These are phyloP conservation scores for Candida freyschussii DNA, from an alignment of 1,139 yeast genomes.

Conservation along the genomic window DNA sequence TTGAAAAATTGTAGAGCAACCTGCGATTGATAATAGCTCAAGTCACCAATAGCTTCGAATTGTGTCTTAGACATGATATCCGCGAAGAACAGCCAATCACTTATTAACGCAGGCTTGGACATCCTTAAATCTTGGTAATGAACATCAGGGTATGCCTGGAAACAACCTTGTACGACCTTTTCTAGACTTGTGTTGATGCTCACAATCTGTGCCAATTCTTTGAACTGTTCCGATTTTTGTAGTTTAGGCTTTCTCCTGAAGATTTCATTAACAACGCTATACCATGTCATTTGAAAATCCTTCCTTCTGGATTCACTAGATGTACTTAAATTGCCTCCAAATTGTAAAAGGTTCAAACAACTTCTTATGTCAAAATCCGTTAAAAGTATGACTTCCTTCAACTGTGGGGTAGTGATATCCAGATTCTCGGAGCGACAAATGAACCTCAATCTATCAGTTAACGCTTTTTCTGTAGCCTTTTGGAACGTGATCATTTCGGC, in stretches of 20 bases:
- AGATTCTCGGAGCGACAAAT: conserved; percentile 48
- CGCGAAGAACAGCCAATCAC: conserved; percentile 75
- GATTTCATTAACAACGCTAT: conserved; percentile 46
- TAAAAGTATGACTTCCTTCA: conserved; percentile 57
- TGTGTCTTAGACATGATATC: conserved; percentile 46
- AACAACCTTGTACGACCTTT: conserved; percentile 68
- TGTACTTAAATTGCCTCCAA: conserved; percentile 31
- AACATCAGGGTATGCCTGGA: conserved; percentile 52
- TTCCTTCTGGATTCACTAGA: conserved; percentile 32
- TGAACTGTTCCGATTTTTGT: conserved; percentile 42
- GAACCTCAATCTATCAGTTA: conserved; percentile 42
- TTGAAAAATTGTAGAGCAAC: conserved; percentile 63
- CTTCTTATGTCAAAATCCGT: conserved; percentile 86
- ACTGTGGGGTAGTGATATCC: conserved; percentile 31
- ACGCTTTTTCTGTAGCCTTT: conserved; percentile 49
- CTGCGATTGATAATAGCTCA: conserved; percentile 50
- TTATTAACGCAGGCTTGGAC: conserved; percentile 55
- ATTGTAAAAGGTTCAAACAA: conserved; percentile 80
- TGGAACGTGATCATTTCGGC: conserved; percentile 69
- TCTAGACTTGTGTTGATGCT: conserved; percentile 48
- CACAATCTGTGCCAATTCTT: conserved; percentile 41
- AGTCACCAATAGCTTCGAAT: conserved; percentile 44
- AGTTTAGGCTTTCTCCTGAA: conserved; percentile 46
- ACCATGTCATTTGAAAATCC: conserved; percentile 59
- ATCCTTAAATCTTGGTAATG: conserved; percentile 64